phyloP scores from a whole-genome alignment of 169 alveolate species.

The Prorocentrum cordatum region DNA sequence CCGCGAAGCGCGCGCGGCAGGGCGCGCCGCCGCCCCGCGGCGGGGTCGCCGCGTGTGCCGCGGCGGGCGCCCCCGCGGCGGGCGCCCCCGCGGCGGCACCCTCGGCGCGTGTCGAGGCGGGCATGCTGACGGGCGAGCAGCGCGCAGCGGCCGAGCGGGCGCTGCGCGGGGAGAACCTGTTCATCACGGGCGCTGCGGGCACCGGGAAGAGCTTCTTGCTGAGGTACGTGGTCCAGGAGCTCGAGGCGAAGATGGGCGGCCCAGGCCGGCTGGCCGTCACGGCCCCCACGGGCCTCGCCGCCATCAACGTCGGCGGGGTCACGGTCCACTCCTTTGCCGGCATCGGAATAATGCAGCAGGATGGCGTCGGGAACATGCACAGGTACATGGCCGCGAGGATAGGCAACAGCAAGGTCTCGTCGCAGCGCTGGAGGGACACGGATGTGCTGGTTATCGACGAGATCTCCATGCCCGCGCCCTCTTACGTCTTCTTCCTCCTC shows the following conservation, averaged over 20 bases:
- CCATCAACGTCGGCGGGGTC: neutral
- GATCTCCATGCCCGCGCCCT: neutral
- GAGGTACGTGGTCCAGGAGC: neutral
- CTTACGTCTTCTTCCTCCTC: no score
- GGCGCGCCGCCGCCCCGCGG: no score
- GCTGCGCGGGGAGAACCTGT: neutral
- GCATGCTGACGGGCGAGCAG: neutral
- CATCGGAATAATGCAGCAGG: neutral
- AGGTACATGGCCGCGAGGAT: neutral
- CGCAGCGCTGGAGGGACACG: neutral
- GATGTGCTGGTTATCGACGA: neutral
- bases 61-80: no score
- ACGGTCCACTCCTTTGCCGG: neutral
- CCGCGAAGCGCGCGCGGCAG: no score
- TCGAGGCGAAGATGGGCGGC: neutral
- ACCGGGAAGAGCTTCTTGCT: neutral
- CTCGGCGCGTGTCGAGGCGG: no score
- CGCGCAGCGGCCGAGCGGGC: neutral
- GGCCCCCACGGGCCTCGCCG: neutral
- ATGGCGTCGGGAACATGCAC: neutral
- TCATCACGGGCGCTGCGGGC: neutral
- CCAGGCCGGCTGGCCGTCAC: neutral
- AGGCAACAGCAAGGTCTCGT: neutral
- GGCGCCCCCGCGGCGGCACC: no score
- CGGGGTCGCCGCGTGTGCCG: no score